A percentile compares a stretch with the other conserved stretches of the same genome.
phyloP scores from a whole-genome alignment of 345 rosid genomes.

The Geranium rotundifolium region DNA sequence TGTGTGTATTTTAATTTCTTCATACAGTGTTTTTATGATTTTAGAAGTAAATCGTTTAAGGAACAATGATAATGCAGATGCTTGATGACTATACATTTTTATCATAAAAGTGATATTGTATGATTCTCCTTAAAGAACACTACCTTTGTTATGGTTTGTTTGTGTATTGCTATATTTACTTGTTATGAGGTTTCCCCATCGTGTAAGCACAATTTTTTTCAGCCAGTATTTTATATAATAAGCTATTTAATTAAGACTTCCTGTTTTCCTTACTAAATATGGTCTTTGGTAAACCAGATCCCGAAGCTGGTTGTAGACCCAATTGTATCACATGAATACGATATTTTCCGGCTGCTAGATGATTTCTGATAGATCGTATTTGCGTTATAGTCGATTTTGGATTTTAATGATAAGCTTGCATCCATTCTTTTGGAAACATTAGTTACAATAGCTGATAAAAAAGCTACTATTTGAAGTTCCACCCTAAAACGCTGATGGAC shows the following conservation, averaged over 20 bases:
- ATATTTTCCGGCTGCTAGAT: no score
- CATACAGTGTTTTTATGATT: neutral
- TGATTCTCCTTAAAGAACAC: neutral
- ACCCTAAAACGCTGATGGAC: neutral
- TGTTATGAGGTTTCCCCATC: no score
- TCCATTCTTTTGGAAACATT: neutral
- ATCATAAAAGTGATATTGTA: neutral
- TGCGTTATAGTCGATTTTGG: no score
- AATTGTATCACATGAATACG: no score
- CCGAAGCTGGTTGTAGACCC: no score
- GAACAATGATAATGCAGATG: neutral
- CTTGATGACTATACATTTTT: neutral
- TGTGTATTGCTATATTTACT: no score
- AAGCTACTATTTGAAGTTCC: neutral
- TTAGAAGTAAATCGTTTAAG: neutral
- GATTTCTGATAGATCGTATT: no score
- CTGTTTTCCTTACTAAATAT: no score
- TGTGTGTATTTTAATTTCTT: neutral
- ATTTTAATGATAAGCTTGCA: neutral
- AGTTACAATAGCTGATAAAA: neutral
- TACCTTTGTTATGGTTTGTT: neutral
- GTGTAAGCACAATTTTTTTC: no score
- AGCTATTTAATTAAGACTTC: no score
- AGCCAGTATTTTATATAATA: no score
- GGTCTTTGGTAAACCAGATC: no score